phyloP scores from a whole-genome alignment of 2,329 filamentous ascomycete species.

The Macrophomina tecta region DNA sequence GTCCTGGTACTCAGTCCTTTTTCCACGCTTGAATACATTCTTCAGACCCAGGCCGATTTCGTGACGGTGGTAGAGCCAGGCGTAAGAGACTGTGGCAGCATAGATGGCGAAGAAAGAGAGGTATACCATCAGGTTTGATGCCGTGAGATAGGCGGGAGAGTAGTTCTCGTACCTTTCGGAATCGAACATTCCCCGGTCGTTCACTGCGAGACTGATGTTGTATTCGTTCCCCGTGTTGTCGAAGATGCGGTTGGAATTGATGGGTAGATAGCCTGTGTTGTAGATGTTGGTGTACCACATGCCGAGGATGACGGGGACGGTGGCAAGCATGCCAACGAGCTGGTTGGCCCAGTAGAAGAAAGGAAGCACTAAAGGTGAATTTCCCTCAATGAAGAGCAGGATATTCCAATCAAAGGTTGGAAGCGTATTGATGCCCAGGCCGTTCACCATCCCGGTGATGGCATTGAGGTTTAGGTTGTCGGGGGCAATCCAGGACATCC shows the following conservation, averaged over 20 bases:
- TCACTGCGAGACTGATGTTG: slow-evolving; percentile 42
- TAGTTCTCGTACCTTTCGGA: slow-evolving; percentile 41
- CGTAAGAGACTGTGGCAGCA: slow-evolving; percentile 44
- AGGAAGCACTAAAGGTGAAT: slow-evolving; percentile 40
- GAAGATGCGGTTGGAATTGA: slow-evolving; percentile 41
- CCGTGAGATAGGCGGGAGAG: slow-evolving; percentile 45
- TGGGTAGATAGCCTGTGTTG: slow-evolving; percentile 44
- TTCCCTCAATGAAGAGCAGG: slow-evolving; percentile 35
- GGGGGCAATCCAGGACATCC: slow-evolving; percentile 71
- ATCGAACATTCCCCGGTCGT: slow-evolving; percentile 36
- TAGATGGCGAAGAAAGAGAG: slow-evolving; percentile 46
- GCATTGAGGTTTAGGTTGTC: slow-evolving; percentile 73
- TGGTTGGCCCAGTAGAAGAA: slow-evolving; percentile 41
- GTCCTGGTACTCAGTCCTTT: slow-evolving; percentile 33
- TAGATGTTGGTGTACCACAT: slow-evolving; percentile 41
- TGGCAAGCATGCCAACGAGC: slow-evolving; percentile 40
- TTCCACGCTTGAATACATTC: neutral
- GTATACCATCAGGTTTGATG: slow-evolving; percentile 46
- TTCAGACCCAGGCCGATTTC: slow-evolving; percentile 31
- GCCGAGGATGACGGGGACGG: slow-evolving; percentile 39
- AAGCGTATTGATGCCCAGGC: slow-evolving; percentile 71
- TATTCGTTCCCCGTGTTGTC: slow-evolving; percentile 44
- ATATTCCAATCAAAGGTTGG: slow-evolving; percentile 74
- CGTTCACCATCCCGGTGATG: slow-evolving; percentile 72
- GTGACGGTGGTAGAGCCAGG: slow-evolving; percentile 43